phyloP scores from a whole-genome alignment of 2,329 filamentous ascomycete genomes.

The Alternaria triticimaculans region DNA sequence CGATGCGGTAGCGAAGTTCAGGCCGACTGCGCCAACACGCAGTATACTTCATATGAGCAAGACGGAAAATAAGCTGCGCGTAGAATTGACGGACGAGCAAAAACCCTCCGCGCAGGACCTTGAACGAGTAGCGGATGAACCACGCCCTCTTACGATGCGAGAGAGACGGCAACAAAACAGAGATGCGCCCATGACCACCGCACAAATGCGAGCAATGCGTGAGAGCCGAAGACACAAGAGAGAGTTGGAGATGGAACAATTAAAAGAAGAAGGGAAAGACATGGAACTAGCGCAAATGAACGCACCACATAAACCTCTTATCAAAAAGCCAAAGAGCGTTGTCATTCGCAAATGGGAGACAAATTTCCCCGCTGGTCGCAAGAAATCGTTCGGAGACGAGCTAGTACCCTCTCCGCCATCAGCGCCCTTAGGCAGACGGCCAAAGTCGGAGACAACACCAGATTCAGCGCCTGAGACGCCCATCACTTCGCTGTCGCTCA shows the following conservation, averaged over 20 bases:
- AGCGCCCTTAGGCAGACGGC: conserved; percentile 2
- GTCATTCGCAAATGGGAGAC: neutral
- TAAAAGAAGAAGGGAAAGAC: neutral
- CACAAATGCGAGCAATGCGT: neutral
- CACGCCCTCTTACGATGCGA: conserved; percentile 5
- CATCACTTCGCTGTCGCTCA: conserved; percentile 3
- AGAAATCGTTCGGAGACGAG: neutral
- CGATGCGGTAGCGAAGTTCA: neutral
- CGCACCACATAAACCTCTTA: neutral
- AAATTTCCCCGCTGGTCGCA: neutral
- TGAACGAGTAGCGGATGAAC: neutral
- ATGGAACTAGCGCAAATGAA: neutral
- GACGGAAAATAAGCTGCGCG: neutral
- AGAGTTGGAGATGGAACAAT: neutral
- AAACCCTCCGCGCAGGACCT: neutral
- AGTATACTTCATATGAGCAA: conserved; percentile 7
- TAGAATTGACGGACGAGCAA: neutral
- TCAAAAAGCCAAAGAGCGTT: neutral
- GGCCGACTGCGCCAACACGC: neutral
- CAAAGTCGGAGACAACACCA: neutral
- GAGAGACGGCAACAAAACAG: conserved; percentile 10
- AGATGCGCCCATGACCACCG: neutral
- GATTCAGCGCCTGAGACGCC: conserved; percentile 9
- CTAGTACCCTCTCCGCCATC: conserved; percentile 25
- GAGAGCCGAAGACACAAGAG: neutral